A percentile compares a stretch with the other conserved stretches of the same genome.
Conservation (phyloP, 768 basidiomycete species). For the Psilocybe sp. region DNA sequence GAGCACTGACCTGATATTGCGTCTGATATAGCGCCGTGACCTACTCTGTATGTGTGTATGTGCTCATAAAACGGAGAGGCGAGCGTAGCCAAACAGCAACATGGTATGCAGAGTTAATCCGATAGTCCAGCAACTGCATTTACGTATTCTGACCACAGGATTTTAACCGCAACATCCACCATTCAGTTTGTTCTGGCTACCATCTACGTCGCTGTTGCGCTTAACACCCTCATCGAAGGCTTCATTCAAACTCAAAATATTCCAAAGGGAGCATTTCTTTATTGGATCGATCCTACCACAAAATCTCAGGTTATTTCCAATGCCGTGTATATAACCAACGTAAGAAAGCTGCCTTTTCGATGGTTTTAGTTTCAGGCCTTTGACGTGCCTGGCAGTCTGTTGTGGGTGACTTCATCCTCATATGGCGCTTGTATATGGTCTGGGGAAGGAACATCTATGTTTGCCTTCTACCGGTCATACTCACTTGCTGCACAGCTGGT, state of each 20-base stretch:
- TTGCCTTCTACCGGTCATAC: constrained; percentile 4
- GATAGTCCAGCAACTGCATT: not conserved
- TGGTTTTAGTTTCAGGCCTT: not conserved
- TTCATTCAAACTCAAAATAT: constrained; percentile 5
- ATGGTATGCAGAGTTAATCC: not conserved
- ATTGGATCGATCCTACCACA: constrained; percentile 2
- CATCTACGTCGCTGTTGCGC: constrained; percentile 6
- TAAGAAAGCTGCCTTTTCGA: not conserved
- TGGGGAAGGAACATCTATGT: constrained; percentile 12
- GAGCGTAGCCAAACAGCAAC: too few species aligned
- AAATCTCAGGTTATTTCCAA: not conserved
- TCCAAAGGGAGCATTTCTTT: not conserved
- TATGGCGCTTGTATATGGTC: constrained; percentile 18
- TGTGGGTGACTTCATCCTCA: too few species aligned
- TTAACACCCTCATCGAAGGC: constrained; percentile 9
- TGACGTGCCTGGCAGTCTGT: constrained; percentile 5
- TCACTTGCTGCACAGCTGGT: not conserved
- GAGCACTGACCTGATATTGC: too few species aligned
- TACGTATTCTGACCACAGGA: constrained; percentile 3
- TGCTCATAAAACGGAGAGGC: too few species aligned
- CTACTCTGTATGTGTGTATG: too few species aligned
- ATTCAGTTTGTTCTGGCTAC: constrained; percentile 16
- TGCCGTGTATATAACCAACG: constrained; percentile 2
- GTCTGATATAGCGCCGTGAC: too few species aligned
- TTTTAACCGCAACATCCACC: too few species aligned